Evolutionary conservation across 495 filamentous ascomycete species (phyloP).

Genomic region (Oleoguttula mirabilis): DNA sequence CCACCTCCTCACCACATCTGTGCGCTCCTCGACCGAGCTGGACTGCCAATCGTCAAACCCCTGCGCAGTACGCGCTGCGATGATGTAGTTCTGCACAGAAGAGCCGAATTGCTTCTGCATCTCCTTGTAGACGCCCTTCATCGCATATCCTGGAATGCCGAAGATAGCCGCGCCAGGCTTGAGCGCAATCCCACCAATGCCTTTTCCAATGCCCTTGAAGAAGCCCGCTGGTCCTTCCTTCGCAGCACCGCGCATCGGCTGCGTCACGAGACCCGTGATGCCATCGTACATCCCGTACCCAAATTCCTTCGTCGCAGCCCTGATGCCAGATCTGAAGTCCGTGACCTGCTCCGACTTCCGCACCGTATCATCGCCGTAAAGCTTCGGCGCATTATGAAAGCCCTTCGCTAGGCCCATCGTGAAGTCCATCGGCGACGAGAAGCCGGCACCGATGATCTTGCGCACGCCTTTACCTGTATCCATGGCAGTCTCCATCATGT

Average conservation of each 20-base stretch:
- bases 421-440: conserved; percentile 70
- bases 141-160: conserved; percentile 58
- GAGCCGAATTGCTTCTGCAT: conserved; percentile 50
- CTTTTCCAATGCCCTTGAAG: conserved; percentile 64
- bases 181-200: conserved; percentile 55
- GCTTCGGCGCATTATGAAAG: conserved; percentile 70
- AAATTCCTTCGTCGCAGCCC: conserved; percentile 29
- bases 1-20: conserved; percentile 49
- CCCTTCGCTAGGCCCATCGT: conserved; percentile 66
- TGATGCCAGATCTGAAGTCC: conserved; percentile 53
- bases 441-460: conserved; percentile 56
- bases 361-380: conserved; percentile 69
- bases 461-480: conserved; percentile 50
- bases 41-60: conserved; percentile 49
- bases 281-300: conserved; percentile 40
- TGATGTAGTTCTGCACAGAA: conserved; percentile 57
- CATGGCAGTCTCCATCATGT: conserved; percentile 41
- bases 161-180: conserved; percentile 59
- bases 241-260: conserved; percentile 52
- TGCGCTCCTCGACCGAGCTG: conserved; percentile 40
- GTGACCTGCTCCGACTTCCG: conserved; percentile 57
- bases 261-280: conserved; percentile 58
- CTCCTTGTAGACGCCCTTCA: conserved; percentile 65
- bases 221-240: conserved; percentile 59
- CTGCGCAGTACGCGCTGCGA: conserved; percentile 58